Evolutionary conservation across 2,329 filamentous ascomycete genomes (phyloP), one percentile per base, ranked within the genome.

Genomic region (Venturia oleaginea): DNA sequence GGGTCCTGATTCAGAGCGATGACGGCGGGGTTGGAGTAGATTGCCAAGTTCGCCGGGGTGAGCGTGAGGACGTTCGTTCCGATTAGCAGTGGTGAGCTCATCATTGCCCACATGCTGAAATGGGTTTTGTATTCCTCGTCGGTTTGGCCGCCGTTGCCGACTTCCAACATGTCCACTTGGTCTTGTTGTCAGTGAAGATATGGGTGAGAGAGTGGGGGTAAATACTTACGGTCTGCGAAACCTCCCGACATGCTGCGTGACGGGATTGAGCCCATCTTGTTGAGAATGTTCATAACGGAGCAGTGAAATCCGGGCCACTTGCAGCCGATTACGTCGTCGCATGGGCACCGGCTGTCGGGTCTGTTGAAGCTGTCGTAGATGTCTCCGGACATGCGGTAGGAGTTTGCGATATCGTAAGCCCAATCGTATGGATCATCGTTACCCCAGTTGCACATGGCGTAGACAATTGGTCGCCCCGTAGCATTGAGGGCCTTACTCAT

Each of bases 381-480:
- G 65, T 81, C 79, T 27, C 79, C 79, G 37, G 74, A 74, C 68
- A 78, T 80, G 15, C 79, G 72, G 68, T 77, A 79, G 19, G 74
- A 77, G 67, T 81, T 81, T 24, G 77, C 73, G 38, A 81, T 79
- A 19, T 76, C 77, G 30, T 77, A 74, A 17, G 75, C 81, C 78
- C 76, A 79, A 65, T 78, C 78, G 72, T 73, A 78, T 1, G 76
- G 43, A 22, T 62, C 59, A 64, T 65, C 57, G 43, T 66, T 75
- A 17, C 80, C 81, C 81, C 82, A 84, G 64, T 82, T 79, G 69
- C 78, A 81, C 68, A 81, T 71, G 11, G 73, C 72, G 67, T 81
- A 81, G 4, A 80, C 67, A 19, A 81, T 79, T 1, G 75, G 72
- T 15, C 78, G 72, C 1, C 75, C 77, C 13, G 80, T 80, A 15